Evolutionary conservation across 1,284 basidiomycete species (phyloP).

Genomic region (Phylloporus sp.): DNA sequence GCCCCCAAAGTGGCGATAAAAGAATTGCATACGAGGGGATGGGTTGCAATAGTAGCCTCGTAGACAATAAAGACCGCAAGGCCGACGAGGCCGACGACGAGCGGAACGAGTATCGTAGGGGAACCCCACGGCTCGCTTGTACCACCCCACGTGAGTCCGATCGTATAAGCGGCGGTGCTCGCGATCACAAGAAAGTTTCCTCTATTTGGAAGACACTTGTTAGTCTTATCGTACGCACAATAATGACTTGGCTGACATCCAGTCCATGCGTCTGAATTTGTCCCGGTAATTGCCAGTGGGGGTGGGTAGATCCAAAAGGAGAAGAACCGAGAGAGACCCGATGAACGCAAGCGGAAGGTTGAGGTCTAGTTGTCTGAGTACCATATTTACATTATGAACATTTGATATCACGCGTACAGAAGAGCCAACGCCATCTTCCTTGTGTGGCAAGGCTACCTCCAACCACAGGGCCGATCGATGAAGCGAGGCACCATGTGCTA

Average conservation of each 20-base stretch:
- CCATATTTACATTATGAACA: not conserved
- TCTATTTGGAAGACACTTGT: conserved; percentile 1
- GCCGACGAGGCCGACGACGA: conserved; percentile 43
- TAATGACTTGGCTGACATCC: conserved; percentile 10
- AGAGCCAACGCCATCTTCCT: conserved; percentile 23
- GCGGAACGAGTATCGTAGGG: conserved; percentile 43
- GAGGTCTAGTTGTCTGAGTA: conserved; percentile 14
- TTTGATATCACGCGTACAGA: conserved; percentile 13
- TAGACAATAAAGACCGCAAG: conserved; percentile 24
- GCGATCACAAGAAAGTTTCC: conserved; percentile 14
- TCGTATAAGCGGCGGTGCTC: conserved; percentile 16
- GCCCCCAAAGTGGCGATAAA: too few relatives aligned
- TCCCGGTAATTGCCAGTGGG: conserved; percentile 12
- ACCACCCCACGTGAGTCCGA: conserved; percentile 20
- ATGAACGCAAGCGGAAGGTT: conserved; percentile 18
- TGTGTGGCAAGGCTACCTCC: conserved; percentile 17
- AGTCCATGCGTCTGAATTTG: conserved; percentile 21
- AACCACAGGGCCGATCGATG: conserved; percentile 18
- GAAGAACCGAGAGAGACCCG: conserved; percentile 6
- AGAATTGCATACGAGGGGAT: conserved; percentile 20
- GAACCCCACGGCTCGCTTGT: conserved; percentile 43
- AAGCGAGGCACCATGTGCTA: conserved; percentile 21
- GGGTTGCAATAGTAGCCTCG: conserved; percentile 14
- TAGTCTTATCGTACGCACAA: not conserved
- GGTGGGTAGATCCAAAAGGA: conserved; percentile 16